These are phyloP conservation scores for Coleophoma eucalyptorum DNA, from an alignment of 2,329 filamentous ascomycete species.

Conservation along the genomic window DNA sequence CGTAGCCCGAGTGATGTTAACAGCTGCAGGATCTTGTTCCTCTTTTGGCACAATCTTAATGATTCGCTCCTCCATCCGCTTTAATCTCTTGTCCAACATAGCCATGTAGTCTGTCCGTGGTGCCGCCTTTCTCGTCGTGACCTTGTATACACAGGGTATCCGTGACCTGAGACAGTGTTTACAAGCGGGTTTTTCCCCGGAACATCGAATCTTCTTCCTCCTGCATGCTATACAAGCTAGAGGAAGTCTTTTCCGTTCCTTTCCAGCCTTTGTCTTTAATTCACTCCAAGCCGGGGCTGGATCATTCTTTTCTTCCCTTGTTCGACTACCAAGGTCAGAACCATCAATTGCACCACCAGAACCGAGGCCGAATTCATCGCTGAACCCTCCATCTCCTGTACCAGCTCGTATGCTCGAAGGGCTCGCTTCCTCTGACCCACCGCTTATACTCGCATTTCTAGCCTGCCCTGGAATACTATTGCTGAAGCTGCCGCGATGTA, in stretches of 20 bases:
- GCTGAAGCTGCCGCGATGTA: slow-evolving; percentile 17
- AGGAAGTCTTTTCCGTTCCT: slow-evolving; percentile 89
- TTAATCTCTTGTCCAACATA: slow-evolving; percentile 93
- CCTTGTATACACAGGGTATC: slow-evolving; percentile 96
- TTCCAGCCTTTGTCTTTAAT: slow-evolving; percentile 87
- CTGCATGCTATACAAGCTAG: slow-evolving; percentile 94
- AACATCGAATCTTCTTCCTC: slow-evolving; percentile 96
- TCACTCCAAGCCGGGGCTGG: slow-evolving; percentile 71
- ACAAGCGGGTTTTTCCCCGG: slow-evolving; percentile 94
- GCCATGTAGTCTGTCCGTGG: slow-evolving; percentile 98
- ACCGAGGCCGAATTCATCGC: slow-evolving; percentile 55
- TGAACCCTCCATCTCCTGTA: slow-evolving; percentile 19
- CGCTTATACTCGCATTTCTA: slow-evolving; percentile 21
- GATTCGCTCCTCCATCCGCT: slow-evolving; percentile 96
- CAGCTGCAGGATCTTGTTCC: slow-evolving; percentile 62
- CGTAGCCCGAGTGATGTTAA: slow-evolving; percentile 70
- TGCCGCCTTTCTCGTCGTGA: slow-evolving; percentile 89
- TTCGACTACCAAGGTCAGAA: slow-evolving; percentile 47
- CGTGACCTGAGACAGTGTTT: slow-evolving; percentile 92
- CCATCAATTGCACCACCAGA: slow-evolving; percentile 43
- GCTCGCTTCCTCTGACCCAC: slow-evolving; percentile 27
- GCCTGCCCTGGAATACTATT: slow-evolving; percentile 10
- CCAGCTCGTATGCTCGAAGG: slow-evolving; percentile 22
- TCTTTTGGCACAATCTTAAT: slow-evolving; percentile 92
- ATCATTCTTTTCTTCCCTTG: slow-evolving; percentile 55